Conservation (phyloP, 1,284 basidiomycete species). For the Cronartium quercuum region DNA sequence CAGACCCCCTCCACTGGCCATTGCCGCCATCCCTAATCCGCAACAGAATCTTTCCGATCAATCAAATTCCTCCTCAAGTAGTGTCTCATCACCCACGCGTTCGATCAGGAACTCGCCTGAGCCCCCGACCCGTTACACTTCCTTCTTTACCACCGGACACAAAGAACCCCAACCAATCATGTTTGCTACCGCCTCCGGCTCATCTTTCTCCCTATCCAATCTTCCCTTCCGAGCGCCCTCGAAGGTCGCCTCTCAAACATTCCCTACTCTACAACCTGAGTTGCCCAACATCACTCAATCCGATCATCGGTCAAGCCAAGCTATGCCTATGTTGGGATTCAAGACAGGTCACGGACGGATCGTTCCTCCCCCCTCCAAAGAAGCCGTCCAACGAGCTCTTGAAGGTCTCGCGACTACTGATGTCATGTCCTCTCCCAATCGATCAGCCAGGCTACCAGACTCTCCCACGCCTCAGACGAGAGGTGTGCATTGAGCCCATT, state of each 20-base stretch:
- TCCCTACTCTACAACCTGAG: not conserved
- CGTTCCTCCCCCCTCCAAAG: conserved; percentile 10
- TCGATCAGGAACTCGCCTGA: not conserved
- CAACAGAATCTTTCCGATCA: not conserved
- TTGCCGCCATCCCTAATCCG: not conserved
- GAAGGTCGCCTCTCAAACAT: not conserved
- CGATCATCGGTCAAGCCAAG: not conserved
- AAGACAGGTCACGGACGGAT: conserved; percentile 7
- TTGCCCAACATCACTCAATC: not conserved
- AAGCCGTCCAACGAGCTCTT: conserved; percentile 15
- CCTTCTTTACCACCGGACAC: not conserved
- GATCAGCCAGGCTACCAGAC: conserved; percentile 2
- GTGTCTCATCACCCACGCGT: not conserved
- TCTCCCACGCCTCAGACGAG: conserved; percentile 30
- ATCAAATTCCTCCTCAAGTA: not conserved
- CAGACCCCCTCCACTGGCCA: not conserved
- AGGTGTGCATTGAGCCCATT: conserved; percentile 9
- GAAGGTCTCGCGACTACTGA: conserved; percentile 1
- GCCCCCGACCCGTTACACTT: not conserved
- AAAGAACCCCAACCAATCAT: not conserved
- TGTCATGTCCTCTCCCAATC: conserved; percentile 5
- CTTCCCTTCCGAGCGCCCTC: not conserved
- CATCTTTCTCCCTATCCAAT: not conserved
- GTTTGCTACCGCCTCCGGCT: not conserved
- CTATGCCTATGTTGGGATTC: conserved; percentile 22